Percentiles rank a stretch among this genome's conserved stretches.
phyloP scores from a whole-genome alignment of 192 early-diverging fungal species.

The Dispira parvispora region DNA sequence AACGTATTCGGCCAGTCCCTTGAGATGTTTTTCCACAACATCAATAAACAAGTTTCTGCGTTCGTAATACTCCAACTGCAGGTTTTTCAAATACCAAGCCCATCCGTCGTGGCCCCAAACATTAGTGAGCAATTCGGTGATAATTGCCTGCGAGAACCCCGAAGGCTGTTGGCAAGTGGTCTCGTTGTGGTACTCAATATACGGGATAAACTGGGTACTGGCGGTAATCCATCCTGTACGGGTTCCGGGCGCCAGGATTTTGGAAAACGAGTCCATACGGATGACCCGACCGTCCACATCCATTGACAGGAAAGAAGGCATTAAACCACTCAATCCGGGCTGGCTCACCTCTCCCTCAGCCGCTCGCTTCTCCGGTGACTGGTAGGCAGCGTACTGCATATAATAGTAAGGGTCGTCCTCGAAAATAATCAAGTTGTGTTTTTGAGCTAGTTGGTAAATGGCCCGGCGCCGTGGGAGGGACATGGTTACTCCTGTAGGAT shows the following conservation, averaged over 20 bases:
- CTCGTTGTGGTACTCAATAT: constrained; percentile 69
- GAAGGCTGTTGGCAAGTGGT: constrained; percentile 70
- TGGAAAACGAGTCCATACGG: constrained; percentile 84
- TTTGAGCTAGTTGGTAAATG: constrained; percentile 58
- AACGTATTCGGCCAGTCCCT: constrained; percentile 35
- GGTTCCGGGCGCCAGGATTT: constrained; percentile 75
- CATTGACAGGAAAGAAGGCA: constrained; percentile 70
- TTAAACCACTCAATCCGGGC: constrained; percentile 18
- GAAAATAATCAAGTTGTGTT: constrained; percentile 70
- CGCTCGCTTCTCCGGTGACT: constrained; percentile 2
- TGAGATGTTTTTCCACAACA: constrained; percentile 41
- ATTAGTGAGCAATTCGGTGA: constrained; percentile 49
- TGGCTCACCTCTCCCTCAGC: not conserved
- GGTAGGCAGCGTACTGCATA: constrained; percentile 44
- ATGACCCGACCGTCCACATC: constrained; percentile 79
- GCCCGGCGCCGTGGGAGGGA: constrained; percentile 53
- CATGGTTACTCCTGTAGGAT: constrained; percentile 78
- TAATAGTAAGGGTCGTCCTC: constrained; percentile 98
- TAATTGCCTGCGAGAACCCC: constrained; percentile 62
- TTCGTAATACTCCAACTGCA: constrained; percentile 54
- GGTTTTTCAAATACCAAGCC: constrained; percentile 44
- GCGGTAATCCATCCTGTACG: constrained; percentile 69
- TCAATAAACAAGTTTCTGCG: constrained; percentile 52
- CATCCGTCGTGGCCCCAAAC: constrained; percentile 70
- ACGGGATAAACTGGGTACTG: constrained; percentile 47